Evolutionary conservation across 1,139 yeast species (phyloP), one percentile per base, ranked within the genome.

Genomic region (Magnusiomyces magnusii): DNA sequence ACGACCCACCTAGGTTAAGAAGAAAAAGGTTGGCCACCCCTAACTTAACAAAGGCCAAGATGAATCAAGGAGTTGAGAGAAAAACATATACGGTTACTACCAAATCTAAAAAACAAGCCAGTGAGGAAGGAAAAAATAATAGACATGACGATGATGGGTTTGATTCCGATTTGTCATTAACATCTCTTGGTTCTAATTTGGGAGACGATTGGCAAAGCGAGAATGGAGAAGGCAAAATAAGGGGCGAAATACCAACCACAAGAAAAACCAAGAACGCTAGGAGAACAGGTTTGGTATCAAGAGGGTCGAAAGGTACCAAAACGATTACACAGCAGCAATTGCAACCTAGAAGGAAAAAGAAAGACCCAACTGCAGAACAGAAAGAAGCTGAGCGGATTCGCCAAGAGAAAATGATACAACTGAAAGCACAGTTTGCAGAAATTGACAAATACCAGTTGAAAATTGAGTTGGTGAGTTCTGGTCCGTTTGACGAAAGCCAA

Each of bases 361-460:
- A 21, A 50, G 3, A 9, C n/a, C 25, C 25, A 9, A 31, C 23
- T 9, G 41, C 15, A 21, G 24, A 51, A 34, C 31, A 51, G 9
- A 15, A 7, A 17, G 54, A 51, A 36, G 44, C 41, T 15, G 31
- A 51, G 23, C 54, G 47, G n/a, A 5, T 9, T 3, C 47, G 44
- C 2, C 49, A 27, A 17, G 50, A 53, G 23, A 25, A 7, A 17
- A 13, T 41, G 25, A 27, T 36, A 9, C 23, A 19, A 5, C 10
- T 53, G 25, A 39, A 27, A 25, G 39, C 15, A 17, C 56, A 60
- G 55, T 60, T 60, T 53, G 59, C 59, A 17, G 60, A 58, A 34
- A 55, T 60, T 23, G 62, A 60, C 44, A 51, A 58, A 23, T 58
- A 58, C 58, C 34, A 58, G 34, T 53, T 60, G 2, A 39, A 31